These are phyloP conservation scores for Lactarius evosmus DNA, from an alignment of 768 basidiomycete genomes.

Conservation along the genomic window DNA sequence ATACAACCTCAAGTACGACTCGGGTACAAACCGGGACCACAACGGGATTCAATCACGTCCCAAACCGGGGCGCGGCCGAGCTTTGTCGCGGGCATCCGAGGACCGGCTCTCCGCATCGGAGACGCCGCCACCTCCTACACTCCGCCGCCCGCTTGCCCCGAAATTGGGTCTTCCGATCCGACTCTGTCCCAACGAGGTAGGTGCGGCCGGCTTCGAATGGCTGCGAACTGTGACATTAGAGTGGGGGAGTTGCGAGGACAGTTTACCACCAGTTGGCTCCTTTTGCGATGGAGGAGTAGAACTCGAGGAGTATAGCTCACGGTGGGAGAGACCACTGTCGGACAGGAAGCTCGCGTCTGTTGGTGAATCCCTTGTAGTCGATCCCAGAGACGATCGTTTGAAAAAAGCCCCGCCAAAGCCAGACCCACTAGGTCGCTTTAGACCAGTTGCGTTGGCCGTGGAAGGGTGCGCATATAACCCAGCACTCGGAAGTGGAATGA, in stretches of 20 bases:
- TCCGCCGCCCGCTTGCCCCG: conserved; percentile 28
- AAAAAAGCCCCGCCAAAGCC: conserved; percentile 38
- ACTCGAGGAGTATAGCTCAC: conserved; percentile 6
- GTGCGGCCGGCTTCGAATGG: conserved; percentile 27
- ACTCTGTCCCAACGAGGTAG: conserved; percentile 32
- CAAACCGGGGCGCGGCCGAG: conserved; percentile 30
- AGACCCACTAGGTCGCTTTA: conserved; percentile 62
- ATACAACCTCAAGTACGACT: conserved; percentile 14
- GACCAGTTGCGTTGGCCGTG: conserved; percentile 39
- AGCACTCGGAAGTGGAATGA: conserved; percentile 64
- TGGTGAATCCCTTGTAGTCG: conserved; percentile 39
- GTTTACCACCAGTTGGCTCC: conserved; percentile 19
- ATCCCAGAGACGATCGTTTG: conserved; percentile 62
- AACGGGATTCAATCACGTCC: conserved; percentile 23
- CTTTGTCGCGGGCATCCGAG: conserved; percentile 27
- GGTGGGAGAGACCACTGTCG: conserved; percentile 22
- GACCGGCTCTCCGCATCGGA: conserved; percentile 23
- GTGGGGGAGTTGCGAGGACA: conserved; percentile 23
- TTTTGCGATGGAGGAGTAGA: conserved; percentile 19
- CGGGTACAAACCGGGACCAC: conserved; percentile 5
- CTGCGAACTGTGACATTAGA: conserved; percentile 33
- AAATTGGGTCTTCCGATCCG: conserved; percentile 34
- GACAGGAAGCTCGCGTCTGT: conserved; percentile 18
- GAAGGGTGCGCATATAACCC: conserved; percentile 42
- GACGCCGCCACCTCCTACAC: conserved; percentile 31